Conservation (phyloP, 352 stramenopile species). For the Globisporangium spiculum region DNA sequence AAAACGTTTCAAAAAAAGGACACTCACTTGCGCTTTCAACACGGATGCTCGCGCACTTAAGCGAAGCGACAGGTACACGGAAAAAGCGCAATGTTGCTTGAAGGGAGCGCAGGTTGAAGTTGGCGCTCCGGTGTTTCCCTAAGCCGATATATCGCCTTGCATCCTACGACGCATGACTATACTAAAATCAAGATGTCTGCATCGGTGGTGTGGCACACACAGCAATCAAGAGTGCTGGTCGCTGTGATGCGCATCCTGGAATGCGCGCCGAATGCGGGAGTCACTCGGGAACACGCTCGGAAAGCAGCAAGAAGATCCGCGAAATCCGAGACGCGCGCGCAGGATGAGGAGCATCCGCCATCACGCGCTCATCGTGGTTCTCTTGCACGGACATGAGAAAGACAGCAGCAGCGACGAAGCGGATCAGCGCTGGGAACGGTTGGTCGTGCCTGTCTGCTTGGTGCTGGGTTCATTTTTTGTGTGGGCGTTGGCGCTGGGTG, state of each 20-base stretch:
- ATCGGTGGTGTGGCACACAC: neutral
- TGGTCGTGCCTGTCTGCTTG: conserved; percentile 1
- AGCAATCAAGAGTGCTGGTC: neutral
- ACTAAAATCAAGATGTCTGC: neutral
- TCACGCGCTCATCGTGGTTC: conserved; percentile 12
- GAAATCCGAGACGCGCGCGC: neutral
- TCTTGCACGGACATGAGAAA: neutral
- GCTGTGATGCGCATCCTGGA: neutral
- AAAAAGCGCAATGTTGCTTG: neutral
- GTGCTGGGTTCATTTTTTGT: neutral
- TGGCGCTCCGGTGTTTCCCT: neutral
- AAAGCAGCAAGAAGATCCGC: neutral
- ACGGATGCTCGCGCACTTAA: neutral
- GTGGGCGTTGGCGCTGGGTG: neutral
- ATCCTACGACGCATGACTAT: neutral
- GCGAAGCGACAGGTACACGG: neutral
- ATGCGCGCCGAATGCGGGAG: conserved; percentile 11
- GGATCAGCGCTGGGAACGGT: conserved; percentile 5
- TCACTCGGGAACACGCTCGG: neutral
- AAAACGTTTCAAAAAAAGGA: neutral
- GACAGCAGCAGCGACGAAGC: neutral
- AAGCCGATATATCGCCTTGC: neutral
- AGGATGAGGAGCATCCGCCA: conserved; percentile 5
- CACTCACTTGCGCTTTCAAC: neutral
- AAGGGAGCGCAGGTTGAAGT: neutral